phyloP scores from a whole-genome alignment of 2,329 filamentous ascomycete species.

The Aquanectria penicillioides region DNA sequence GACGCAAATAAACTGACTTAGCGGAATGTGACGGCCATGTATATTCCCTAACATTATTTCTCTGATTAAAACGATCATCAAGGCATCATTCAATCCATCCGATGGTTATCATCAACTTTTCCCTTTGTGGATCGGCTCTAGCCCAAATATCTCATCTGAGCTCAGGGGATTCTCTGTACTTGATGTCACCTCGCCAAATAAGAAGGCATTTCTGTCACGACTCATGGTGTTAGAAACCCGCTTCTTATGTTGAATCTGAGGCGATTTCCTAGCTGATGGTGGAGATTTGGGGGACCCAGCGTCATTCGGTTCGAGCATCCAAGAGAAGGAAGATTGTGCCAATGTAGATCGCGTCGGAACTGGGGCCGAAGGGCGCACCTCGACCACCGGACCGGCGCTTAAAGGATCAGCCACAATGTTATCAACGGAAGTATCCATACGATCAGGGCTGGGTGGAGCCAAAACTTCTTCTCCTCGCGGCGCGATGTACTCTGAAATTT shows the following conservation, averaged over 20 bases:
- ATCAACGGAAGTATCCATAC: constrained; percentile 34
- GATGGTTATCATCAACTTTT: constrained; percentile 17
- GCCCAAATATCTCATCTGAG: constrained; percentile 63
- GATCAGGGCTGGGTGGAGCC: constrained; percentile 22
- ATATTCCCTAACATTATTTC: no score
- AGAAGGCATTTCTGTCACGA: constrained; percentile 66
- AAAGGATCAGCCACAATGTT: constrained; percentile 5
- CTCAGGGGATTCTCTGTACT: constrained; percentile 50
- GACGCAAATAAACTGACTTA: no score
- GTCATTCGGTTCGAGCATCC: constrained; percentile 75
- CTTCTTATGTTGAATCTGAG: constrained; percentile 51
- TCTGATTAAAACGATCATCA: neutral
- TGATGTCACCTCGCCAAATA: constrained; percentile 64
- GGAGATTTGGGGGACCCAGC: constrained; percentile 39
- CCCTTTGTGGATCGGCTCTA: constrained; percentile 58
- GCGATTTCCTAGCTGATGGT: constrained; percentile 42
- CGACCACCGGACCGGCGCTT: neutral
- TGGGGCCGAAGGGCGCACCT: constrained; percentile 45
- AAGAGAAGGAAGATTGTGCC: constrained; percentile 80
- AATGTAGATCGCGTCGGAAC: constrained; percentile 72
- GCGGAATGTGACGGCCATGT: no score
- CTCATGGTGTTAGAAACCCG: constrained; percentile 55
- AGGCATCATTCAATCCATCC: neutral
- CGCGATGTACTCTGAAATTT: constrained; percentile 24
- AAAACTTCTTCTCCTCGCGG: constrained; percentile 14